Conservation (phyloP, 805 yeast species). For the Diddensiella transvaalensis region DNA sequence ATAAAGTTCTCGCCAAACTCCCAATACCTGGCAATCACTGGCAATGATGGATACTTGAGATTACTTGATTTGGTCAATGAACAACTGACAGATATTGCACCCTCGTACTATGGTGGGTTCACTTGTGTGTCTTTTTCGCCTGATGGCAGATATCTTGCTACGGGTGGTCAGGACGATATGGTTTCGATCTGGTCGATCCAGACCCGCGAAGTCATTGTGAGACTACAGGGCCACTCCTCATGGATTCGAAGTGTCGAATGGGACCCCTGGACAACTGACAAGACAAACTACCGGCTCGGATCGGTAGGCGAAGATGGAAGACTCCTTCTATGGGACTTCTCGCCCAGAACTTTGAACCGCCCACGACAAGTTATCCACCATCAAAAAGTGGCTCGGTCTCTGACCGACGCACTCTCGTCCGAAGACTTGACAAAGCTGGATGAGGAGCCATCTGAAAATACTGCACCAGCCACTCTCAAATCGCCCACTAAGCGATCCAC, state of each 20-base stretch:
- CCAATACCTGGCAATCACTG: constrained; percentile 34
- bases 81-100: constrained; percentile 48
- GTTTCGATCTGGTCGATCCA: constrained; percentile 42
- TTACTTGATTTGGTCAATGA: constrained; percentile 50
- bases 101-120: constrained; percentile 66
- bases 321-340: constrained; percentile 51
- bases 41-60: constrained; percentile 63
- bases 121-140: constrained; percentile 50
- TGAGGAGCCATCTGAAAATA: constrained; percentile 2
- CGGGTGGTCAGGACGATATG: constrained; percentile 57
- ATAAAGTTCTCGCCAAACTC: constrained; percentile 41
- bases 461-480: background rate
- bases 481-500: background rate
- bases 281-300: constrained; percentile 45
- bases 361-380: constrained; percentile 13
- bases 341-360: constrained; percentile 40
- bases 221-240: constrained; percentile 49
- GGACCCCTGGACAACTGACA: constrained; percentile 39
- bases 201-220: constrained; percentile 30
- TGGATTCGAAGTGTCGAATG: constrained; percentile 48
- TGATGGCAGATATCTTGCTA: constrained; percentile 44
- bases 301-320: constrained; percentile 56
- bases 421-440: constrained; percentile 6
- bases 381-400: constrained; percentile 1
- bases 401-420: background rate